Percentiles rank a stretch among this genome's conserved stretches.
Conservation (phyloP, 345 rosid species). For the Limnanthes douglasii region DNA sequence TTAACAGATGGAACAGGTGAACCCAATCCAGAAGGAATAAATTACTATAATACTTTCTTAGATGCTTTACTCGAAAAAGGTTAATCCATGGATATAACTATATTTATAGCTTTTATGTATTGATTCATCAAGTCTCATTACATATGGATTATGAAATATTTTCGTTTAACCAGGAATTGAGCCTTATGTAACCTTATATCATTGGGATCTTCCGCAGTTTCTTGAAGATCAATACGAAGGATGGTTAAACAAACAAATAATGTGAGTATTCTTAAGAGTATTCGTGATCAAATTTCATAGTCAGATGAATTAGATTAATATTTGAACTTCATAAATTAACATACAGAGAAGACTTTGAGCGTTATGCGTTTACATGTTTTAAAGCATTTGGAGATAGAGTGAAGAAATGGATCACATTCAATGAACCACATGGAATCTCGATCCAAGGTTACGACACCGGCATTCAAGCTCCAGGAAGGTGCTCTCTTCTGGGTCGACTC, state of each 20-base stretch:
- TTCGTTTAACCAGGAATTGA: constrained; percentile 44
- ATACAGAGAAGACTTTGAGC: constrained; percentile 60
- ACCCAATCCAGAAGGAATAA: constrained; percentile 48
- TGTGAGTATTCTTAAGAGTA: constrained; percentile 34
- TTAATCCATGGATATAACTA: constrained; percentile 6
- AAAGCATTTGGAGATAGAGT: constrained; percentile 77
- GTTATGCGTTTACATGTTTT: constrained; percentile 68
- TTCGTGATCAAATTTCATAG: no score
- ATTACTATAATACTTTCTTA: constrained; percentile 55
- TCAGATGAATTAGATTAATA: no score
- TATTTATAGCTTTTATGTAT: not conserved
- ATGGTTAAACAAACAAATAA: constrained; percentile 53
- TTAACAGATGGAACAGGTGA: constrained; percentile 74
- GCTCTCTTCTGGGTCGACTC: constrained; percentile 63
- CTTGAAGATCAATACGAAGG: constrained; percentile 82
- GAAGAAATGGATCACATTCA: constrained; percentile 87
- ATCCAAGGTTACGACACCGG: constrained; percentile 89
- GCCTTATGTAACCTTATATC: constrained; percentile 87
- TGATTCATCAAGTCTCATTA: not conserved
- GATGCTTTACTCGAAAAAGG: constrained; percentile 59
- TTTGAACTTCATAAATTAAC: not conserved
- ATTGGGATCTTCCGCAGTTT: constrained; percentile 95
- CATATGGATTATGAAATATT: constrained; percentile 4
- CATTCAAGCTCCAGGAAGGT: constrained; percentile 90
- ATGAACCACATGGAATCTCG: constrained; percentile 74